Evolutionary conservation across 2,329 filamentous ascomycete species (phyloP), one percentile per base, ranked within the genome.

Genomic region (Aspergillus texensis): DNA sequence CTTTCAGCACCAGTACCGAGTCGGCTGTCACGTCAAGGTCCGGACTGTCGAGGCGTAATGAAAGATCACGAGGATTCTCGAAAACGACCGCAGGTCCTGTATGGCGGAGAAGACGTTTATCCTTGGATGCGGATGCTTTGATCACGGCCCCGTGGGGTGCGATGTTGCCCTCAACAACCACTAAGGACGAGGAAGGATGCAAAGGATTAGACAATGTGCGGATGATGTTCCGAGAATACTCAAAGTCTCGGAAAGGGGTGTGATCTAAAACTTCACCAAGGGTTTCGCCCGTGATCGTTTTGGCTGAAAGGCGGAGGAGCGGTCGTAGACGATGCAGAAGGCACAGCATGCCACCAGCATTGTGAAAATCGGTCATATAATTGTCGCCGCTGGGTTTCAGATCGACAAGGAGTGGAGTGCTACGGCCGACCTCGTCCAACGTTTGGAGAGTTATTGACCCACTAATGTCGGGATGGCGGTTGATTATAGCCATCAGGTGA

Each of bases 301-400:
- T 73, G 5, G 82, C 83, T 16, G 79, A 74, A 10, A 83, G 75
- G 63, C 82, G 75, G 11, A 85, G 73, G 4, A 84, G 72, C 6
- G 82, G 81, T 6, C 77, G 76, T 6, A 85, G 72, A 0, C 77
- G 79, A 60, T 83, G 81, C 26, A 85, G 65, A 8, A 85, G 68
- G 4, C 80, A 80, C 30, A 81, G 67, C 82, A 85, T 84, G 4
- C 83, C 83, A 1, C 83, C 83, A 0, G 82, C 82, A 62, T 84
- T 83, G 65, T 85, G 83, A 61, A 85, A 85, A 66, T 85, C 83
- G n/a, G 77, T 81, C 83, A 85, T 85, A 67, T 84, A 84, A 62
- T 83, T 84, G 63, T 83, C 81, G 3, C 83, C 83, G 60, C 81
- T 84, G 0, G 83, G 83, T 63, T 85, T 85, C n/a, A 85, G 72